These are phyloP conservation scores for Pseudogymnoascus sp. DNA, from an alignment of 2,329 filamentous ascomycete genomes.

Conservation along the genomic window DNA sequence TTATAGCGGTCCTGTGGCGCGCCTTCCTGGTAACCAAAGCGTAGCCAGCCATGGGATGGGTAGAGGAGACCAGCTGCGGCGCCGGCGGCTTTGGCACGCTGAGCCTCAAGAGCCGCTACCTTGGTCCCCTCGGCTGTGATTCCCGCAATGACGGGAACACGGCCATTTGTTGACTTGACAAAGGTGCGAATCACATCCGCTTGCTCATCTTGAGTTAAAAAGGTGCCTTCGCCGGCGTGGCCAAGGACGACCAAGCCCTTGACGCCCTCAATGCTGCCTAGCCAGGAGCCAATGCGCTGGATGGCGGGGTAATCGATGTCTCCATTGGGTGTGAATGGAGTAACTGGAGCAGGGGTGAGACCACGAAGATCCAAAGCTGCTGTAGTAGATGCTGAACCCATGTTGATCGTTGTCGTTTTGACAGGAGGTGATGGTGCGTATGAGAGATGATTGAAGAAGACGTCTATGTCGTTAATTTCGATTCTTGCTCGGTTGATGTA, in stretches of 20 bases:
- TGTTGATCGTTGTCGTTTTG: conserved; percentile 17
- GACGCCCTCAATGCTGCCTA: conserved; percentile 42
- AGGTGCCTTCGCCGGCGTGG: conserved; percentile 47
- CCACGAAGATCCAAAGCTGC: conserved; percentile 38
- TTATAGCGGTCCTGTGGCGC: conserved; percentile 46
- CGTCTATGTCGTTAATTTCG: neutral
- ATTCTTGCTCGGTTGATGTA: neutral
- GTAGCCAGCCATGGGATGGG: conserved; percentile 45
- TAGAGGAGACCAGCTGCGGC: conserved; percentile 44
- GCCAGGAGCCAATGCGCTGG: conserved; percentile 45
- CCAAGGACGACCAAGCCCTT: conserved; percentile 46
- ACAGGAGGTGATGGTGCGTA: neutral
- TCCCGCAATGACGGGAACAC: conserved; percentile 44
- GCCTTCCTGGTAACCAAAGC: conserved; percentile 46
- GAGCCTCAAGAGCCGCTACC: conserved; percentile 43
- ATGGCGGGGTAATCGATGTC: conserved; percentile 44
- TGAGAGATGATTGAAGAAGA: conserved; percentile 16
- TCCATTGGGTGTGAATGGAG: conserved; percentile 42
- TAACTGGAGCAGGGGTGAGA: conserved; percentile 43
- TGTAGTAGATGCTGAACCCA: conserved; percentile 19
- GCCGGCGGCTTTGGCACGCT: conserved; percentile 42
- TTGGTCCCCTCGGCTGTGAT: conserved; percentile 47
- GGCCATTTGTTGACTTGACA: conserved; percentile 42
- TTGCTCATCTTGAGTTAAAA: conserved; percentile 43
- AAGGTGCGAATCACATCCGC: conserved; percentile 43